Conservation (phyloP, 352 stramenopile genomes). For the Phytopythium cucurbitacearum region DNA sequence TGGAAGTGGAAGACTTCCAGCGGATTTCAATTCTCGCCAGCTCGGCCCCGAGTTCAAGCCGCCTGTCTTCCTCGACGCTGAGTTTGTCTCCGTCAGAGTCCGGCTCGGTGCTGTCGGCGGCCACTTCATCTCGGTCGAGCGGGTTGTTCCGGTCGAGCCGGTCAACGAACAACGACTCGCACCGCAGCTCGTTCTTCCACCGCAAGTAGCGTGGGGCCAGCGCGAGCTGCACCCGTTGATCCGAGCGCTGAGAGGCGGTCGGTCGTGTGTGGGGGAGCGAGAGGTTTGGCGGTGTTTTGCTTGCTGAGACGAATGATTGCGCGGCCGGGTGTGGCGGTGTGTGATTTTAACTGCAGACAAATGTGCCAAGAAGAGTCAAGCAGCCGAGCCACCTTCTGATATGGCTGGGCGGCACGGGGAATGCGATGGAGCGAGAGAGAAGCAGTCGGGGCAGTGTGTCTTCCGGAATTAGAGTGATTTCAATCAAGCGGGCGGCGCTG, state of each 20-base stretch:
- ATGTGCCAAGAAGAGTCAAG: no score
- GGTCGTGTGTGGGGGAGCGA: not conserved
- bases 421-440: not conserved
- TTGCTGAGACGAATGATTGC: not conserved
- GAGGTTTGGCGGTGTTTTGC: not conserved
- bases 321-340: not conserved
- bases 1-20: slow-evolving; percentile 66
- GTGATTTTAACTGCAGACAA: not conserved
- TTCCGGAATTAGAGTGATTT: slow-evolving; percentile 4
- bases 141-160: slow-evolving; percentile 45
- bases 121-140: slow-evolving; percentile 31
- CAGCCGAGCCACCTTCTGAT: no score
- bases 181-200: slow-evolving; percentile 64
- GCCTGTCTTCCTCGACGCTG: slow-evolving; percentile 46
- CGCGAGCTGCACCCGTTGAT: no score
- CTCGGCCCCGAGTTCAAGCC: slow-evolving; percentile 26
- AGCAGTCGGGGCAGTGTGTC: not conserved
- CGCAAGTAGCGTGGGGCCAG: slow-evolving; percentile 32
- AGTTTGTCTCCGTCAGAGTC: slow-evolving; percentile 47
- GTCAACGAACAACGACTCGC: slow-evolving; percentile 24
- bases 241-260: no score
- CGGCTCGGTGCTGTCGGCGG: slow-evolving; percentile 32
- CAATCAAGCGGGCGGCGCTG: slow-evolving; percentile 2
- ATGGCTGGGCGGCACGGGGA: no score
- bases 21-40: slow-evolving; percentile 65